A percentile compares a stretch with the other conserved stretches of the same genome.
These are phyloP conservation scores for Hawksworthiomyces lignivorus DNA, from an alignment of 2,329 filamentous ascomycete species.

Conservation along the genomic window DNA sequence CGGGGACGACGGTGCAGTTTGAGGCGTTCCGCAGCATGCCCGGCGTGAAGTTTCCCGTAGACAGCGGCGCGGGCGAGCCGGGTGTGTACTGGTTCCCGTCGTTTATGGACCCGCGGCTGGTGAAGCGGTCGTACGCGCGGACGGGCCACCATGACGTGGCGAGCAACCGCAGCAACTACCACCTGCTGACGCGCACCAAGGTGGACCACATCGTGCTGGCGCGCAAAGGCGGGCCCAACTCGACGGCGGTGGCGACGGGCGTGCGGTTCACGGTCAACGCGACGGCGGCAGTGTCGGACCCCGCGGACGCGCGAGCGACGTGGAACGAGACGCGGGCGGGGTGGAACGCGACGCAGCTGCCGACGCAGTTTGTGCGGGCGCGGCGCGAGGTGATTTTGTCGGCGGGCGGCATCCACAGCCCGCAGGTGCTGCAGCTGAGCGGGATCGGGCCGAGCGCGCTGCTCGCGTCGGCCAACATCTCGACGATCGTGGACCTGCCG, in stretches of 20 bases:
- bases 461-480: conserved; percentile 34
- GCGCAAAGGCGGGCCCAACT: conserved; percentile 8
- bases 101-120: conserved; percentile 29
- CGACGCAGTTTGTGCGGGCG: conserved; percentile 18
- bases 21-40: conserved; percentile 30
- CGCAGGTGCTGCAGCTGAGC: conserved; percentile 28
- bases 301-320: not conserved
- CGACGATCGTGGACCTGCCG: conserved; percentile 32
- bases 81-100: conserved; percentile 33
- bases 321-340: not conserved
- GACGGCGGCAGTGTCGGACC: not conserved
- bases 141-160: conserved; percentile 28
- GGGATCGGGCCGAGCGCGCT: conserved; percentile 32
- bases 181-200: conserved; percentile 23
- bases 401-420: conserved; percentile 33
- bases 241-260: conserved; percentile 18
- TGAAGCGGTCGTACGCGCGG: conserved; percentile 30
- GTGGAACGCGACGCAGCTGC: not conserved
- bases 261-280: conserved; percentile 19
- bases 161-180: conserved; percentile 22
- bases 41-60: conserved; percentile 29
- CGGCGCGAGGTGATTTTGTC: conserved; percentile 36
- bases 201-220: conserved; percentile 22
- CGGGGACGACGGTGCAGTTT: conserved; percentile 22
- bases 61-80: conserved; percentile 31